These are phyloP conservation scores for Aureobasidium uvarum DNA, from an alignment of 2,329 filamentous ascomycete genomes.

Conservation along the genomic window DNA sequence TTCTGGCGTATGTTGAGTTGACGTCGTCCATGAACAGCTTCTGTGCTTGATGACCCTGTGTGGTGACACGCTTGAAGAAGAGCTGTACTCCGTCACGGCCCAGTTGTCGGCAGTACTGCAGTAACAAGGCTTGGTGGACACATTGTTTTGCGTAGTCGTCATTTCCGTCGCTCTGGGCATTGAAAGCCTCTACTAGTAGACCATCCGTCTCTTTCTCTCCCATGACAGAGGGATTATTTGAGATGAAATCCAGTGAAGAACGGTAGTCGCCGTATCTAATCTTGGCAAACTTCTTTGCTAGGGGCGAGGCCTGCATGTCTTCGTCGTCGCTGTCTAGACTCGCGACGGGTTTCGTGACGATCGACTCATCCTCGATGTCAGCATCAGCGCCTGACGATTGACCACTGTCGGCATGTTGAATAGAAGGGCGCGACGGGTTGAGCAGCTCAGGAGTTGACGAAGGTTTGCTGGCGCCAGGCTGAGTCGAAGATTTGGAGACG, in stretches of 20 bases:
- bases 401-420: slow-evolving; percentile 43
- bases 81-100: slow-evolving; percentile 83
- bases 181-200: slow-evolving; percentile 86
- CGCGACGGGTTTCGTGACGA: slow-evolving; percentile 41
- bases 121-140: slow-evolving; percentile 86
- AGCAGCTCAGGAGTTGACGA: slow-evolving; percentile 51
- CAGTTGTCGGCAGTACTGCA: slow-evolving; percentile 92
- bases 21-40: slow-evolving; percentile 93
- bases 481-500: slow-evolving; percentile 58
- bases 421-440: slow-evolving; percentile 59
- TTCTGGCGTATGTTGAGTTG: slow-evolving; percentile 78
- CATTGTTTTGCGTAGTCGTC: slow-evolving; percentile 61
- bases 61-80: slow-evolving; percentile 96
- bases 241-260: slow-evolving; percentile 71
- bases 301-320: slow-evolving; percentile 70
- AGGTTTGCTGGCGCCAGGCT: slow-evolving; percentile 30
- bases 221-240: slow-evolving; percentile 73
- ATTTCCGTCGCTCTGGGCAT: slow-evolving; percentile 73
- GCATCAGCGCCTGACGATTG: slow-evolving; percentile 60
- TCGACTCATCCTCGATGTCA: slow-evolving; percentile 56
- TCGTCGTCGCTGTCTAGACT: slow-evolving; percentile 64
- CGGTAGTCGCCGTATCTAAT: slow-evolving; percentile 75
- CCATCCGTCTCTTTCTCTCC: slow-evolving; percentile 87
- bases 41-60: slow-evolving; percentile 81
- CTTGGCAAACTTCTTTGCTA: slow-evolving; percentile 76